A percentile compares a stretch with the other conserved stretches of the same genome.
Evolutionary conservation across 345 rosid species (phyloP).

Genomic region (Anacardium occidentale): DNA sequence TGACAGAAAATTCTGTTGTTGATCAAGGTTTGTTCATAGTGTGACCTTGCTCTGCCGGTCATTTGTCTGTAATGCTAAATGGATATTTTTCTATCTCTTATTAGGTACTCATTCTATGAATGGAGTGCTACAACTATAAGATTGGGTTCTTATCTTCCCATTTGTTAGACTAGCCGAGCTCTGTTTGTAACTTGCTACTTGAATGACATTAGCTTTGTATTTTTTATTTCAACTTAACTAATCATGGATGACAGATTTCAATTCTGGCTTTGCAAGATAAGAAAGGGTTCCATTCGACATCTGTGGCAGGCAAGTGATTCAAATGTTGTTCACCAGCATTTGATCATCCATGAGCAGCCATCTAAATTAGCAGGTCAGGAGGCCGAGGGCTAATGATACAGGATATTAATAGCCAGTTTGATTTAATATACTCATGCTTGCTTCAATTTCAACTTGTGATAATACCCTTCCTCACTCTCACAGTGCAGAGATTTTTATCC

Average conservation of each 20-base stretch:
- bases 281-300: background rate
- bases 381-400: background rate
- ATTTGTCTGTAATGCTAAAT: background rate
- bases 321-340: background rate
- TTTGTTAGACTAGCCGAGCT: no score
- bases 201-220: background rate
- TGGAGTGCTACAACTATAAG: conserved; percentile 22
- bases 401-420: background rate
- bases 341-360: background rate
- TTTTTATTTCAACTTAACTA: background rate
- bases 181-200: conserved; percentile 1
- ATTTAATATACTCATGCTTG: background rate
- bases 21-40: conserved; percentile 72
- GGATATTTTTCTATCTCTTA: conserved; percentile 16
- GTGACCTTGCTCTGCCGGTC: conserved; percentile 36
- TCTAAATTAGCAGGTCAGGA: background rate
- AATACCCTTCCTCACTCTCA: no score
- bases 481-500: background rate
- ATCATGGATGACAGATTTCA: background rate
- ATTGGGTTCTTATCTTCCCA: conserved; percentile 26
- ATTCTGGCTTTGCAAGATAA: background rate
- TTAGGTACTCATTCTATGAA: conserved; percentile 20
- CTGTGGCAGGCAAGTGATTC: background rate
- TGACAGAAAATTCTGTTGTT: conserved; percentile 51
- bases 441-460: no score